Percentiles rank a stretch among this genome's conserved stretches.
Conservation (phyloP, 169 alveolate genomes). For the Eimeria zaria region DNA sequence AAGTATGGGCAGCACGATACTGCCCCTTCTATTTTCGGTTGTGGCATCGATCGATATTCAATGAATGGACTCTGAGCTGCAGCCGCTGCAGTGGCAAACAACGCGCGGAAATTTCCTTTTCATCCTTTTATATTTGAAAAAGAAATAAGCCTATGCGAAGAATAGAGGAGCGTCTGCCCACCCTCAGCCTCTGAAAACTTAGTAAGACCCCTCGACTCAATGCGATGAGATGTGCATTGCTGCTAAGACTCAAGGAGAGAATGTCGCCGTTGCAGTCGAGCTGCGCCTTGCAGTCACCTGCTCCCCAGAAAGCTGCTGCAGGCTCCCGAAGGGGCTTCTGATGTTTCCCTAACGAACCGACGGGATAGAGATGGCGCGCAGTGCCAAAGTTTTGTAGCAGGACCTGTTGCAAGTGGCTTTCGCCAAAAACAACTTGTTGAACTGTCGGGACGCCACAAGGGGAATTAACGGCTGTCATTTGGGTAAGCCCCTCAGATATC, state of each 20-base stretch:
- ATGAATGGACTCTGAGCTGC: neutral
- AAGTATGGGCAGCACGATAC: neutral
- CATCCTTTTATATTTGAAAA: neutral
- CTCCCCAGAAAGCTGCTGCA: neutral
- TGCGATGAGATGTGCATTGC: slow-evolving; percentile 66
- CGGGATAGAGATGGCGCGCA: neutral
- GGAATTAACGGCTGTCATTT: neutral
- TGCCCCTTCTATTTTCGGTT: neutral
- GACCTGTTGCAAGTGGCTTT: slow-evolving; percentile 32
- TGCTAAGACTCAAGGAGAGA: slow-evolving; percentile 57
- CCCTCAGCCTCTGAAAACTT: slow-evolving; percentile 53
- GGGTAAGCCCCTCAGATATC: neutral
- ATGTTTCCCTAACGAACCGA: neutral
- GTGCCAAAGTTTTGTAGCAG: neutral
- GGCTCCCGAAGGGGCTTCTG: slow-evolving; percentile 3
- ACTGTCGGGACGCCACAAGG: neutral
- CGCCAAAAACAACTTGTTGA: slow-evolving; percentile 35
- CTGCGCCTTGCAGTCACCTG: slow-evolving; percentile 68
- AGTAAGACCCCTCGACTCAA: slow-evolving; percentile 58
- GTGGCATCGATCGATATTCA: neutral
- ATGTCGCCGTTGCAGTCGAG: slow-evolving; percentile 62
- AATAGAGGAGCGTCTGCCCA: neutral
- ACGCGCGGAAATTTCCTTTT: neutral
- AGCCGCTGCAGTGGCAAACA: neutral
- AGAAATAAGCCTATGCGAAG: neutral